Conservation (phyloP, 139 green algal genomes). For the Chlorella vulgaris region DNA sequence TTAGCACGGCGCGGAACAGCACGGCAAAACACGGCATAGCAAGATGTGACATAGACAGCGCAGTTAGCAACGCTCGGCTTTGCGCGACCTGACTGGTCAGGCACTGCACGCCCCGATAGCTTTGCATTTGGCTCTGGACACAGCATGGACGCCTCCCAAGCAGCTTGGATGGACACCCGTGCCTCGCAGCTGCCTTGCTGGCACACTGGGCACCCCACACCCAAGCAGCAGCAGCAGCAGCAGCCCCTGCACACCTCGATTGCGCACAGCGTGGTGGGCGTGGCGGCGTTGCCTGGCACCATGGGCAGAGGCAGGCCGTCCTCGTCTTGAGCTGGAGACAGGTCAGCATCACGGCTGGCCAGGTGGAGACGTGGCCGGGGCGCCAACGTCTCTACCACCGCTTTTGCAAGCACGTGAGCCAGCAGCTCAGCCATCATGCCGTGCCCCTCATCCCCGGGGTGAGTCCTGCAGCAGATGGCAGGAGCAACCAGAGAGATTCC, state of each 20-base stretch:
- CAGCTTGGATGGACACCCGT: too few species aligned
- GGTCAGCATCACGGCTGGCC: background rate
- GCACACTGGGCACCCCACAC: background rate
- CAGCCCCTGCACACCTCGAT: constrained; percentile 3
- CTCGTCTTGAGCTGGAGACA: background rate
- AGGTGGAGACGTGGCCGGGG: constrained; percentile 15
- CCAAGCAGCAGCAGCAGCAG: background rate
- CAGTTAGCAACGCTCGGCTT: too few species aligned
- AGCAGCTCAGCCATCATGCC: constrained; percentile 26
- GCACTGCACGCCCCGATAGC: background rate
- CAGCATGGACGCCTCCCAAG: too few species aligned
- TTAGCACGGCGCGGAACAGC: background rate
- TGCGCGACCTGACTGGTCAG: too few species aligned
- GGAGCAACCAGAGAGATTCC: too few species aligned
- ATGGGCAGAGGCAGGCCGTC: constrained; percentile 27
- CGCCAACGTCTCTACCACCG: background rate
- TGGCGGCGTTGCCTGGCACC: constrained; percentile 21
- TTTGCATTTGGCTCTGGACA: too few species aligned
- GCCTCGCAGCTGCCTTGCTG: too few species aligned
- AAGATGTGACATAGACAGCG: too few species aligned
- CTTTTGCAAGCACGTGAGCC: background rate
- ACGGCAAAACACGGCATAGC: too few species aligned
- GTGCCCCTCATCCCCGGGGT: constrained; percentile 24
- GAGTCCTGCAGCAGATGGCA: constrained; percentile 3
- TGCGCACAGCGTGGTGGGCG: constrained; percentile 26